Evolutionary conservation across 225 moss, liverwort and hornwort species (phyloP), one percentile per base, ranked within the genome.

Genomic region (Marchantia polymorpha): DNA sequence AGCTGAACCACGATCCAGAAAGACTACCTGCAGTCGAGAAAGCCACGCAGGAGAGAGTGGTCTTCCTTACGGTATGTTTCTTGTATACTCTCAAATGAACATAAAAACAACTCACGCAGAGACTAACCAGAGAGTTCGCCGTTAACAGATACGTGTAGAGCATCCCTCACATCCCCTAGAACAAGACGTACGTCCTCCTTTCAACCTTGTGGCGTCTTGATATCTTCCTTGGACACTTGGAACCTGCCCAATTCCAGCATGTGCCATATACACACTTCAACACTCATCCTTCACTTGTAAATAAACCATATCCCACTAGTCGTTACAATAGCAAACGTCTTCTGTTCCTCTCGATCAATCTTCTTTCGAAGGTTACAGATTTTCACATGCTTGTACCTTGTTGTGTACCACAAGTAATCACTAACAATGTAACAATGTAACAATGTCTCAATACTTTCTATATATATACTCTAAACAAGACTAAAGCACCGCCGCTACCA

Each of bases 91-190:
- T 3, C 56, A 14, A 39, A 5, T 39, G 39, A 5, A 5, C 3
- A 2, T 39, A 39, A 39, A 39, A 39, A 39, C 39, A 39, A 39
- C 39, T 39, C 23, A 73, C 29, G 7, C 23, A 51, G 54, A 68
- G 63, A 52, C 76, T 79, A 85, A 97, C 99, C 99, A 87, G 78
- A 89, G 81, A 92, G 88, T 75, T 90, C 72, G 39, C 92, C 86
- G 49, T 99, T 99, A 52, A 94, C 87, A 71, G 93, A 99, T 52
- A 99, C 77, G 75, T 99, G 99, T 74, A 99, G 83, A 68, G 95
- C 91, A 89, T 99, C 95, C 66, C 93, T 89, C 82, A 91, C 86
- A 71, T 81, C 89, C 30, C 82, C 79, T 58, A 99, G 77, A 22
- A 87, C 82, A 65, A 99, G 72, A 55, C 51, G 83, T 81, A 87